Base-by-base conservation (phyloP, 2,329 filamentous ascomycete species). In the Cercospora brassicicola region DNA sequence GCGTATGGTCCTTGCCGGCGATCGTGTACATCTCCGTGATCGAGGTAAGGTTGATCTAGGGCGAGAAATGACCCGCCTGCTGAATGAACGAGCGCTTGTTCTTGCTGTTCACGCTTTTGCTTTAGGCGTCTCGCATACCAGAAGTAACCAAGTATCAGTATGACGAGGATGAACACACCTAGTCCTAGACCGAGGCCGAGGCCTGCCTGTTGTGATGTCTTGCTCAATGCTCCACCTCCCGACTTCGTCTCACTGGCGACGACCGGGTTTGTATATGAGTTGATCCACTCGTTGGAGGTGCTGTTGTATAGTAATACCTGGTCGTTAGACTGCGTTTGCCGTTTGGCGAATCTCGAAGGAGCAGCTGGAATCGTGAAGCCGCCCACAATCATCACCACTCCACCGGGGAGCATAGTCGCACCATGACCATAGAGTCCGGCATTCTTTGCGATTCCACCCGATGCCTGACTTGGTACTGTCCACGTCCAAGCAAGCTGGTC, bases 401-500 rank as follows among this genome's bases (percentile, higher is more conserved):
- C 84, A 4, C 87, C 88, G 5, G 86, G 84, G 15, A 90, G 84
- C 84, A 90, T 87, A 4, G 82, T 80, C 10, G 86, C 87, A 7
- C 85, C 88, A 73, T 90, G 88, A 2, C 88, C 88, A 74, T 87
- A 90, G 3, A 89, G 78, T 1, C 87, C 87, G 7, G 79, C 78
- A 8, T 80, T 82, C 33, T 77, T 70, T 2, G 78, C 71, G 23
- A 84, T 77, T 2, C 82, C 83, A 51, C 74, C 73, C 8, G 81
- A 81, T n/a, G 78, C 84, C 3, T 82, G 75, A 0, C 81, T 75
- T 0, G 91, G 91, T 0, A 91, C 81, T 1, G 81, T 83, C 91
- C 92, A 95, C 69, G 83, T 80, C 92, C 92, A 94, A 33, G 87
- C 83, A 33, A 66, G 57, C 15, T 64, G 62, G 31, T 81, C 82